Base-by-base conservation (phyloP, 805 yeast species). In the Zygosaccharomyces pseudorouxii region DNA sequence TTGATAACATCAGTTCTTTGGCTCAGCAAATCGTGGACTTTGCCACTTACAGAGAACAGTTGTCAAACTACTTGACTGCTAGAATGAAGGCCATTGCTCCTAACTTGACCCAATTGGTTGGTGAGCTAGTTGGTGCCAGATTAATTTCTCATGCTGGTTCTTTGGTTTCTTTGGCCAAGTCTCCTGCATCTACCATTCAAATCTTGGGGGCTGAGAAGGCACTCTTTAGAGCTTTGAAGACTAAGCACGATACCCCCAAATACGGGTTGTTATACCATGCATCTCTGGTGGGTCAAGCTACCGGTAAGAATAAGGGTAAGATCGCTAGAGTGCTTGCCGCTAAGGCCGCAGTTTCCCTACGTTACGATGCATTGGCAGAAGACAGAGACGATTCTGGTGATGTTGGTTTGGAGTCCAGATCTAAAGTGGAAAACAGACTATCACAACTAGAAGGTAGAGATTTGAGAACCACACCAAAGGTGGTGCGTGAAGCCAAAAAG, bases 71-170 rank as follows among this genome's bases (percentile, higher is more conserved):
- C 71, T 77, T 93, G 63, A 79, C 87, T 37, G 79, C 95, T 52
- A 86, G 98, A 76, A 93, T 93, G 99, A 89, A 88, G 74, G 97
- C 98, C 45, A 92, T 93, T 75, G 99, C 99, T 55, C 99, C 99
- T 68, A 93, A 93, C 72, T 78, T 92, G 68, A 89, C 97, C 44
- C 84, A 93, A 42, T 79, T 93, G 60, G 96, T 93, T 55, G 99
- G 99, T 67, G 99, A 93, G 76, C 81, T 93, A 59, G 95, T 93
- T 43, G 99, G 99, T 72, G 99, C 99, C 53, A 82, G 99, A 74
- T 80, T 93, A 68, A 93, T 93, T 69, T 93, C 99, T 38, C 99
- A 93, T 70, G 84, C 98, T 46, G 99, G 99, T 64, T 87, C 96
- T 58, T 76, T 93, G 62, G 84, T 90, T 62, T 88, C 95, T 50